phyloP scores from a whole-genome alignment of 257 asterid genomes.

The Ilex asprella region DNA sequence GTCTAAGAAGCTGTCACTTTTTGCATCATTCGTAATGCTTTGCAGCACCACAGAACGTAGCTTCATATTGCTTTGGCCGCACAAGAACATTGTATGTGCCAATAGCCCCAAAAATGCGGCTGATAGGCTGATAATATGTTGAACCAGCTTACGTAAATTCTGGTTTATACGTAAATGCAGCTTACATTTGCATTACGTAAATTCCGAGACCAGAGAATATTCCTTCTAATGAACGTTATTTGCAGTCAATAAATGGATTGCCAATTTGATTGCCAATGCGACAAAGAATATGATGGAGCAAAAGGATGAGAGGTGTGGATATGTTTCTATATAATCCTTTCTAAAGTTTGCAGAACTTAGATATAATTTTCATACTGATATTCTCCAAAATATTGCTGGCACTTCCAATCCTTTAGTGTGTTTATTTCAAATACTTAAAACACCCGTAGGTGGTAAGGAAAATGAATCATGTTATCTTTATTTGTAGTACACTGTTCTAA shows the following conservation, averaged over 20 bases:
- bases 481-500: background rate
- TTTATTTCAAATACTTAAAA: too few relatives aligned
- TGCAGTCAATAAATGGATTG: constrained; percentile 98
- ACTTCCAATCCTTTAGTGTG: background rate
- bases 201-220: background rate
- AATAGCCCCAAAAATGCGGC: too few relatives aligned
- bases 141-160: too few relatives aligned
- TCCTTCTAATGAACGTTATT: background rate
- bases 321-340: background rate
- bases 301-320: constrained; percentile 79
- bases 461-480: background rate
- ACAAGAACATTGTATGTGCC: too few relatives aligned
- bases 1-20: too few relatives aligned
- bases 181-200: too few relatives aligned
- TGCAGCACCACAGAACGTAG: too few relatives aligned
- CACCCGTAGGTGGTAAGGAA: background rate
- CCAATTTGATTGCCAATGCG: constrained; percentile 78
- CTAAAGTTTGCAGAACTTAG: constrained; percentile 1
- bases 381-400: background rate
- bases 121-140: too few relatives aligned
- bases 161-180: too few relatives aligned
- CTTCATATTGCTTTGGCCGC: too few relatives aligned
- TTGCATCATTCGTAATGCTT: too few relatives aligned
- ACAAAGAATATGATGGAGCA: constrained; percentile 92
- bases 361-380: background rate